Evolutionary conservation across 139 green algal genomes (phyloP).

Genomic region (Eudorina sp.): DNA sequence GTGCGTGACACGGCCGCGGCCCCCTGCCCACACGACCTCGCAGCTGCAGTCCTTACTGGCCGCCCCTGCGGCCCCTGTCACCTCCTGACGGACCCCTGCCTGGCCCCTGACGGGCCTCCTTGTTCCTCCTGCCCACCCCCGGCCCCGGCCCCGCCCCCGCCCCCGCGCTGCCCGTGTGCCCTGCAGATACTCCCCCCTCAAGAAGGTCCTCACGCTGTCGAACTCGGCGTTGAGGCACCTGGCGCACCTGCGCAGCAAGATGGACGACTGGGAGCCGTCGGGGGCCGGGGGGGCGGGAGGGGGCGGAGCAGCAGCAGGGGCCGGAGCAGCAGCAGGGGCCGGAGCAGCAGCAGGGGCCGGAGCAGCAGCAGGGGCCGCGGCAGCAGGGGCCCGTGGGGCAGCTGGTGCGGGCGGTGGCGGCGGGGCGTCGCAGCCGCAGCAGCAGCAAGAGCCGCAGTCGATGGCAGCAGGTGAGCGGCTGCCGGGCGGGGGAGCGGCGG

Average conservation of each 20-base stretch:
- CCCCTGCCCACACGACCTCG: too few relatives aligned
- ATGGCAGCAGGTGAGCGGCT: background rate
- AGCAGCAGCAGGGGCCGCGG: background rate
- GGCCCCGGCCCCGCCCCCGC: too few relatives aligned
- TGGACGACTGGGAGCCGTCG: slow-evolving; percentile 32
- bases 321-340: background rate
- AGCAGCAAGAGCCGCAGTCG: background rate
- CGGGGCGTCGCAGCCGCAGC: background rate
- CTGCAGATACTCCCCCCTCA: slow-evolving; percentile 32
- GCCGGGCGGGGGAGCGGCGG: too few relatives aligned
- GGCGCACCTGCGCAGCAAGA: slow-evolving; percentile 36
- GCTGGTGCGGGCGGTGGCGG: background rate
- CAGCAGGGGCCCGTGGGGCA: background rate
- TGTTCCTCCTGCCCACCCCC: background rate
- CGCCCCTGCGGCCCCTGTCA: too few relatives aligned
- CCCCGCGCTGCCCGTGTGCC: too few relatives aligned
- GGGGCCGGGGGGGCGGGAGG: too few relatives aligned
- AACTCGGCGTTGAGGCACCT: background rate
- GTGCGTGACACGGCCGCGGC: too few relatives aligned
- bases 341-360: background rate
- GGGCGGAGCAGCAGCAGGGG: background rate
- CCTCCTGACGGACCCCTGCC: too few relatives aligned
- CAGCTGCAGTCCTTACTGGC: too few relatives aligned
- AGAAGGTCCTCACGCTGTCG: slow-evolving; percentile 46
- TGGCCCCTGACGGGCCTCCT: too few relatives aligned